These are phyloP conservation scores for Grigorovia transvaalensis DNA, from an alignment of 805 yeast genomes.

Conservation along the genomic window DNA sequence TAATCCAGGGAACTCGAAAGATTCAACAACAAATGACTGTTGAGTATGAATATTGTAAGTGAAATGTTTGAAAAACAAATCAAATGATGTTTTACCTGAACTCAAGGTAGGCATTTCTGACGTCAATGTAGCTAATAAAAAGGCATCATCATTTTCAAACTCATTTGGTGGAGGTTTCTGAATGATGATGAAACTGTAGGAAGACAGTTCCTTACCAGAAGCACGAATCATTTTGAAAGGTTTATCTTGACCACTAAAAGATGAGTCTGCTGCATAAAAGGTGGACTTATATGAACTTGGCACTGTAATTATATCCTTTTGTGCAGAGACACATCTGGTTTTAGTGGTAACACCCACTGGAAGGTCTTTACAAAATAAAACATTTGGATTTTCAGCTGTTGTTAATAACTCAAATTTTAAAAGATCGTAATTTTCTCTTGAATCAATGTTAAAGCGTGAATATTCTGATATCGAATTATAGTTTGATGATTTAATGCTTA, in stretches of 20 bases:
- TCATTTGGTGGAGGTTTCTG: slow-evolving; percentile 25
- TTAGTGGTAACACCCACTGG: not conserved
- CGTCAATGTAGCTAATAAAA: slow-evolving; percentile 16
- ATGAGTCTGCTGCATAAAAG: slow-evolving; percentile 39
- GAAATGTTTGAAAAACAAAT: slow-evolving; percentile 8
- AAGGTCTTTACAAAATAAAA: slow-evolving; percentile 10
- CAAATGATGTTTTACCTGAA: slow-evolving; percentile 7
- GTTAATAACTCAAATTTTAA: slow-evolving; percentile 12
- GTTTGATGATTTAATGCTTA: not conserved
- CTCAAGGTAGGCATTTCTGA: not conserved
- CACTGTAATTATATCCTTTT: slow-evolving; percentile 30
- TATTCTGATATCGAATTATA: not conserved
- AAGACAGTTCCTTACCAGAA: slow-evolving; percentile 29
- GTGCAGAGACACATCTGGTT: slow-evolving; percentile 37
- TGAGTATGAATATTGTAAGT: not conserved
- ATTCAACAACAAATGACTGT: slow-evolving; percentile 4
- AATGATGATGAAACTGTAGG: slow-evolving; percentile 43
- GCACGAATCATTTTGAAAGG: slow-evolving; percentile 44
- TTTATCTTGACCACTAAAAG: slow-evolving; percentile 37
- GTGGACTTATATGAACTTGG: slow-evolving; percentile 41
- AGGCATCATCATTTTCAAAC: slow-evolving; percentile 9
- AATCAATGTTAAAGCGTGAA: slow-evolving; percentile 2
- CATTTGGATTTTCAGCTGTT: slow-evolving; percentile 5
- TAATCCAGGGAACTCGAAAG: slow-evolving; percentile 18
- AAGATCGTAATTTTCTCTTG: not conserved